A percentile compares a stretch with the other conserved stretches of the same genome.
Evolutionary conservation across 495 filamentous ascomycete species (phyloP).

Genomic region (Podospora fimiseda): DNA sequence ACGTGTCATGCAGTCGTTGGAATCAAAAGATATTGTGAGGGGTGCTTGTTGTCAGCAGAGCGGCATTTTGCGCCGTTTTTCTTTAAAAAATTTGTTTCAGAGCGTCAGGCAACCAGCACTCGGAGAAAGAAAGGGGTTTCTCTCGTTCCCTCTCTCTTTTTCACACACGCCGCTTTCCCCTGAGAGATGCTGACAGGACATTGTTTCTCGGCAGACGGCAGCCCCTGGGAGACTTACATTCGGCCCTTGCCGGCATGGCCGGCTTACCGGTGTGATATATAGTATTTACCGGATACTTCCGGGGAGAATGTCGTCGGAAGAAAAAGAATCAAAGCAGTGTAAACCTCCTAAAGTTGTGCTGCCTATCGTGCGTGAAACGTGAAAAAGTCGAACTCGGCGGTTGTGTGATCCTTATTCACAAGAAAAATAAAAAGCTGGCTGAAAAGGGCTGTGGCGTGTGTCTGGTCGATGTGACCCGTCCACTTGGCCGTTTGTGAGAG

Average conservation of each 20-base stretch:
- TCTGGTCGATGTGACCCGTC: constrained; percentile 15
- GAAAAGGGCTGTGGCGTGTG: constrained; percentile 18
- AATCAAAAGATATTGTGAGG: constrained; percentile 5
- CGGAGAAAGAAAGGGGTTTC: constrained; percentile 8
- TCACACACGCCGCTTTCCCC: constrained; percentile 8
- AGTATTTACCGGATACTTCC: not conserved
- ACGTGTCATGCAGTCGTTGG: constrained; percentile 31
- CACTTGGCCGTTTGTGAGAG: constrained; percentile 32
- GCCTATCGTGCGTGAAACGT: not conserved
- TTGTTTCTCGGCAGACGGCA: constrained; percentile 6
- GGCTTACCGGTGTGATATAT: not conserved
- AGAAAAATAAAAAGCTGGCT: constrained; percentile 6
- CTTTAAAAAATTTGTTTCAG: not conserved
- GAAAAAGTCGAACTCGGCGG: not conserved
- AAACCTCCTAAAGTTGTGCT: no score
- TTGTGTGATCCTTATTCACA: not conserved
- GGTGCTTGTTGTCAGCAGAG: constrained; percentile 3
- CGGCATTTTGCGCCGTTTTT: constrained; percentile 3
- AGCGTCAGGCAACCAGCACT: not conserved
- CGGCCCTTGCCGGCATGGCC: constrained; percentile 16
- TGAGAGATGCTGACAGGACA: constrained; percentile 10
- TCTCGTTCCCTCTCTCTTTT: constrained; percentile 1
- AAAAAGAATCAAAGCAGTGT: no score
- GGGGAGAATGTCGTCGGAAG: not conserved
- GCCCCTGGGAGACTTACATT: constrained; percentile 3